A percentile compares a stretch with the other conserved stretches of the same genome.
Evolutionary conservation across 352 stramenopile species (phyloP).

Genomic region (Pythium sp.): DNA sequence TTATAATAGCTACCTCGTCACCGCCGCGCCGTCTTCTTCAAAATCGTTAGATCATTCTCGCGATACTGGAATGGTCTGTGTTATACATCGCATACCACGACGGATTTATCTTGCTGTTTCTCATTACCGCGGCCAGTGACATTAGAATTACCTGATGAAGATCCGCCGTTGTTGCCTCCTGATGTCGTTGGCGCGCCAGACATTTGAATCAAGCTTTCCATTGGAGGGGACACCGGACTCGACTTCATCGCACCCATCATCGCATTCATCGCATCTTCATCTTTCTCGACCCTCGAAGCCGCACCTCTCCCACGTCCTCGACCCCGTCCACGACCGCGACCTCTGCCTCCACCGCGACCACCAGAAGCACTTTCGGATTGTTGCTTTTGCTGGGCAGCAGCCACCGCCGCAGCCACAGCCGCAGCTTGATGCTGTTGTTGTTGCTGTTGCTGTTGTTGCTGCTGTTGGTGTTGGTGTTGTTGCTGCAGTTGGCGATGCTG

Average conservation of each 20-base stretch:
- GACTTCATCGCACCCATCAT: conserved; percentile 27
- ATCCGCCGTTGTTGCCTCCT: conserved; percentile 3
- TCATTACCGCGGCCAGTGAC: conserved; percentile 7
- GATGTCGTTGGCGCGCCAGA: conserved; percentile 15
- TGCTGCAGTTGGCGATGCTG: conserved; percentile 31
- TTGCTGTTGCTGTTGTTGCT: conserved; percentile 31
- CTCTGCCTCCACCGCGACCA: conserved; percentile 9
- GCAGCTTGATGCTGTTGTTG: conserved; percentile 22
- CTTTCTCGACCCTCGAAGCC: conserved; percentile 22
- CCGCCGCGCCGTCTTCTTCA: conserved; percentile 9
- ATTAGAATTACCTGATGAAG: conserved; percentile 18
- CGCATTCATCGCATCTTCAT: conserved; percentile 20
- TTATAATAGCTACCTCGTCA: conserved; percentile 22
- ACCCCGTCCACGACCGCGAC: conserved; percentile 16
- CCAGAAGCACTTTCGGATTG: conserved; percentile 9
- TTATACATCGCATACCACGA: conserved; percentile 24
- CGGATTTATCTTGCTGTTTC: conserved; percentile 22
- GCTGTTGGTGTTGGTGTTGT: conserved; percentile 20
- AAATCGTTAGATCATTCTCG: conserved; percentile 16
- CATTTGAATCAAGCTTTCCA: conserved; percentile 36
- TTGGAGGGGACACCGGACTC: conserved; percentile 24
- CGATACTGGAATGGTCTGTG: conserved; percentile 16
- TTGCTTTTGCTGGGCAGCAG: conserved; percentile 16
- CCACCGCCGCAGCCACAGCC: conserved; percentile 11
- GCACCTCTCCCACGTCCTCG: conserved; percentile 13